Evolutionary conservation across 495 filamentous ascomycete genomes (phyloP).

Genomic region (Talaromyces wortmannii): DNA sequence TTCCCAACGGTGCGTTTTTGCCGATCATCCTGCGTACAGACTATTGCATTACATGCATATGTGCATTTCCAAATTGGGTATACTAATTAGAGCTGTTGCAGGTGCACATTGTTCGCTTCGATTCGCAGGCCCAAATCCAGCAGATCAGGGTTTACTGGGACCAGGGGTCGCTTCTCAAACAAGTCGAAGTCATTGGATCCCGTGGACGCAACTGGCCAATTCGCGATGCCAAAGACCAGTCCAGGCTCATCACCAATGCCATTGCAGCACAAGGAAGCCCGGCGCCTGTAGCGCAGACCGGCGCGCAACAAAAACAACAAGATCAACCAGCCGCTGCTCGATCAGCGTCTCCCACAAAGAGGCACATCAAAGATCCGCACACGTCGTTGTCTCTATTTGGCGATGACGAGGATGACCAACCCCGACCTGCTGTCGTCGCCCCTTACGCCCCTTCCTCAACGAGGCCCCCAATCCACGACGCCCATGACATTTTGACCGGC

Average conservation of each 20-base stretch:
- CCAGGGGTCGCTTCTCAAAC: constrained; percentile 85
- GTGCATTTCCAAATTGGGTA: no score
- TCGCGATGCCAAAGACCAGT: constrained; percentile 79
- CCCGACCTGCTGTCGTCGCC: constrained; percentile 3
- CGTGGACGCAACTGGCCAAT: constrained; percentile 91
- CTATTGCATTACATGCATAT: no score
- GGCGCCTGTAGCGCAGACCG: constrained; percentile 7
- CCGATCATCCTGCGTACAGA: not conserved
- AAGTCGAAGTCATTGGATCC: constrained; percentile 87
- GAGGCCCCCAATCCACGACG: constrained; percentile 56
- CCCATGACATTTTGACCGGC: constrained; percentile 56
- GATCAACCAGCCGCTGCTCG: constrained; percentile 26
- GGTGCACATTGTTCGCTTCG: constrained; percentile 88
- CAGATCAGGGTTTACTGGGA: constrained; percentile 92
- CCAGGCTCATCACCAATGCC: constrained; percentile 56
- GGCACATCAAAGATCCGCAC: constrained; percentile 59
- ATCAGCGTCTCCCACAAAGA: constrained; percentile 41
- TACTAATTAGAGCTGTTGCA: constrained; percentile 22
- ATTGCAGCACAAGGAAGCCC: constrained; percentile 13
- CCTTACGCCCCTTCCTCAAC: not conserved
- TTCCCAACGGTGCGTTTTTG: constrained; percentile 68
- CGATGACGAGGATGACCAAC: constrained; percentile 47
- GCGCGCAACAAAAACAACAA: not conserved
- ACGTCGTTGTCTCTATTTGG: constrained; percentile 69
- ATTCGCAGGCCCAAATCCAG: constrained; percentile 65